phyloP scores from a whole-genome alignment of 2,329 filamentous ascomycete species.

The Clonostachys rosea region DNA sequence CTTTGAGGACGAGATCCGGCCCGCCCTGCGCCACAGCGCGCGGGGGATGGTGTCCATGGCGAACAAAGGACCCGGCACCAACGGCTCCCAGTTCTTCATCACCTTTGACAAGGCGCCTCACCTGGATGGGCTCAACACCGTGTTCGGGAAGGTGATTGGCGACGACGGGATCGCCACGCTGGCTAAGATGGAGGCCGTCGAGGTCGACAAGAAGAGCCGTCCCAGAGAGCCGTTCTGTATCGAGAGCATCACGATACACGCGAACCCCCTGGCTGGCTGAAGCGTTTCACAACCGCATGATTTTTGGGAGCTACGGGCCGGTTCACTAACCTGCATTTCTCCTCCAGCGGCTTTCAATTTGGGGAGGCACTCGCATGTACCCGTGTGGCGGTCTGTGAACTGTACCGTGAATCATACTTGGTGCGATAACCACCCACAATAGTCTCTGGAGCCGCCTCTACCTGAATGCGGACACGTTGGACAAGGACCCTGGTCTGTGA shows the following conservation, averaged over 20 bases:
- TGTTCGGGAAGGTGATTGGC: slow-evolving; percentile 71
- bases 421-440: too few species aligned
- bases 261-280: slow-evolving; percentile 69
- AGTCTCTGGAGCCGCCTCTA: too few species aligned
- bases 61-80: slow-evolving; percentile 69
- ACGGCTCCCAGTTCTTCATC: slow-evolving; percentile 79
- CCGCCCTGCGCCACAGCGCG: slow-evolving; percentile 61
- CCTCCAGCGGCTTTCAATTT: too few species aligned
- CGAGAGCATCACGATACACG: slow-evolving; percentile 68
- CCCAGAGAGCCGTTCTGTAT: slow-evolving; percentile 65
- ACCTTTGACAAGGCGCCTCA: slow-evolving; percentile 74
- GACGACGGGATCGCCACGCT: slow-evolving; percentile 62
- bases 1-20: slow-evolving; percentile 79
- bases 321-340: not conserved
- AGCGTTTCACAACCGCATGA: not conserved
- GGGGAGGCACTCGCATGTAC: too few species aligned
- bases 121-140: slow-evolving; percentile 78
- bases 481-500: too few species aligned
- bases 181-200: slow-evolving; percentile 64
- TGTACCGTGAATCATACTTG: too few species aligned
- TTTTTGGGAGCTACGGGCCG: not conserved
- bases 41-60: slow-evolving; percentile 74
- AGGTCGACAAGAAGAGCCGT: slow-evolving; percentile 74
- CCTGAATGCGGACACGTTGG: too few species aligned
- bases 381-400: too few species aligned